phyloP scores from a whole-genome alignment of 352 stramenopile genomes.

The Pythium volutum region DNA sequence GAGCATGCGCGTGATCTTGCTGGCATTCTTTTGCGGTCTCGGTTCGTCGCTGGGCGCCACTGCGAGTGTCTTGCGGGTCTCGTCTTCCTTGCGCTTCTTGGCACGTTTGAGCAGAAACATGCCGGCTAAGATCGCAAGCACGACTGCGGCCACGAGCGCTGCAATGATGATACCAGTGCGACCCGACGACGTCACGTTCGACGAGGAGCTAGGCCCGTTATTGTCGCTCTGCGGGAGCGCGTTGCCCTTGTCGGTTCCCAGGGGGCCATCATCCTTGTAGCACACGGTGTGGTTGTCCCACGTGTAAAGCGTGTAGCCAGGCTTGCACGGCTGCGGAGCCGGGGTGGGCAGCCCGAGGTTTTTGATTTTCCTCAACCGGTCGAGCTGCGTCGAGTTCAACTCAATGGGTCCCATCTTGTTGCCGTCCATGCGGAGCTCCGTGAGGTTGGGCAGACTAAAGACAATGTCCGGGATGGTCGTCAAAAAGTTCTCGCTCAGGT shows the following conservation, averaged over 20 bases:
- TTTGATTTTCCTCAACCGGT: conserved; percentile 47
- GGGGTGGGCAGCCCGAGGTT: conserved; percentile 43
- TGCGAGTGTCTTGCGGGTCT: conserved; percentile 3
- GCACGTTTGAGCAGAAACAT: conserved; percentile 57
- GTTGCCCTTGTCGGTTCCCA: conserved; percentile 19
- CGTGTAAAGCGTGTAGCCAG: conserved; percentile 43
- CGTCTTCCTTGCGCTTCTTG: conserved; percentile 45
- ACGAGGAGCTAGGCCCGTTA: conserved; percentile 32
- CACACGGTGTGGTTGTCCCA: conserved; percentile 49
- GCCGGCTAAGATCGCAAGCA: conserved; percentile 41
- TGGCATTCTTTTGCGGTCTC: conserved; percentile 38
- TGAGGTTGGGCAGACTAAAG: conserved; percentile 61
- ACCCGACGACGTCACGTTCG: conserved; percentile 27
- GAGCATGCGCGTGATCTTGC: conserved; percentile 30
- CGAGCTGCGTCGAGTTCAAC: conserved; percentile 46
- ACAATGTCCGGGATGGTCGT: conserved; percentile 63
- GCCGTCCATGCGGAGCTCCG: conserved; percentile 42
- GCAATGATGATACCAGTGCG: conserved; percentile 41
- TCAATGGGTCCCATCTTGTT: conserved; percentile 58
- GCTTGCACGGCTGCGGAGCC: conserved; percentile 36
- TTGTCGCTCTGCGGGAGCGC: conserved; percentile 32
- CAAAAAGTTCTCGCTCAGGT: conserved; percentile 61
- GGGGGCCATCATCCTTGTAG: conserved; percentile 20
- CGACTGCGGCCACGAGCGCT: conserved; percentile 38
- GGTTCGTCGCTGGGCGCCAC: not conserved